Base-by-base conservation (phyloP, 345 rosid species). In the Camelina neglecta region DNA sequence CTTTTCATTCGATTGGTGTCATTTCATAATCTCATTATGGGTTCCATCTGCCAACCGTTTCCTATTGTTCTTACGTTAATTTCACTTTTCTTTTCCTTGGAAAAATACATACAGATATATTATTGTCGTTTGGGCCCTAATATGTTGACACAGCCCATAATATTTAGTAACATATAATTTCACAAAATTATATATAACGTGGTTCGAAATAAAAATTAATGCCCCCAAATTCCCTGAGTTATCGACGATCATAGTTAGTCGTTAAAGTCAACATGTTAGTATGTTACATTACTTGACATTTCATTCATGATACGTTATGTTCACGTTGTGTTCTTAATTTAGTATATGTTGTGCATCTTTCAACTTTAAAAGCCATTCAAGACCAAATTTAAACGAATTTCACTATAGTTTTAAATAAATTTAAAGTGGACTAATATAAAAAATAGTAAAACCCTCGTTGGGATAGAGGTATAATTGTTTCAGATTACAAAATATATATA, bases 161-260 rank as follows among this genome's bases (percentile, higher is more conserved):
- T 23, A 23, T 24, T 18, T 38, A 18, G 38, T 11, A 38, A 38
- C n/a, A 38, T 10, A 39, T 10, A 39, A 57, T 56, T 49, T 23
- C 11, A 26, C n/a, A 54, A 44, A 63, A 63, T 45, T 23, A 13
- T 62, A 44, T 29, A 29, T 29, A 29, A 63, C 23, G 53, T 63
- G 24, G 13, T 62, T 42, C 18, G 7, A 61, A 16, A 16, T 18
- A 23, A 59, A 59, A 59, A 59, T 11, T 59, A 63, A 63, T 44
- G 21, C 51, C 24, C 38, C 11, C 67, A 62, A 23, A 11, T 42
- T 62, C 42, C 35, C 13, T 11, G 11, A 36, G 38, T 63, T 44
- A 42, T 24, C 16, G 20, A 42, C 38, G 53, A 64, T 26, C 68
- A 45, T 26, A 44, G 5, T 26, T 15, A 1, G 44, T 44, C 8